Evolutionary conservation across 2,329 filamentous ascomycete genomes (phyloP), one percentile per base, ranked within the genome.

Genomic region (Fusarium begoniae): DNA sequence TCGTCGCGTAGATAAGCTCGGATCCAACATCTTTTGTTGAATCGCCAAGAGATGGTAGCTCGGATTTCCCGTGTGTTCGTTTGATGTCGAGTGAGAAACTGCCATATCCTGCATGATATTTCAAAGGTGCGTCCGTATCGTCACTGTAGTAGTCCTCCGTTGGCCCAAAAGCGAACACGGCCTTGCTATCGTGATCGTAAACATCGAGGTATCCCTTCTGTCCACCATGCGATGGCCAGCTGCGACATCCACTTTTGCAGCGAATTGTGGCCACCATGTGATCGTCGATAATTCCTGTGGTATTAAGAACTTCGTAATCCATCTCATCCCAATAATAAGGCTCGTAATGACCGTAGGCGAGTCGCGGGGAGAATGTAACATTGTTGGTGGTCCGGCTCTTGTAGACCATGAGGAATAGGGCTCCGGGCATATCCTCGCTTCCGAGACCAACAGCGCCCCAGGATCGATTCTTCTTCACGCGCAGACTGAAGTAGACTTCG

Each of bases 381-480:
- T 87, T 87, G 59, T 84, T 79, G 60, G 83, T 84, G 11, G 81
- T 81, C 9, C 80, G 78, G 63, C 85, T 85, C 51, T 83, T 80
- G 81, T 91, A 90, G n/a, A 86, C 80, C 76, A 90, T 84, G 50
- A 90, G 84, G 65, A 89, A 86, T 30, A 90, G 82, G 13, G 88
- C 82, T 56, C 86, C 84, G 7, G 82, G 80, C 85, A 90, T 90
- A 74, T 85, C 84, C 53, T 84, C 74, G 63, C 82, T 84, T 51
- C 89, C 89, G 43, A 90, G 83, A 41, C 89, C 89, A 47, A 91
- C 79, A 65, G 86, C 87, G 47, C 85, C 85, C 88, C 88, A 91
- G 41, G 86, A 84, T 43, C 84, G 80, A 15, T 79, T 77, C 43
- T 79, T 81, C 37, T 85, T 83, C 44, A 87, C 85, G 66, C 86